Percentiles rank a stretch among this genome's conserved stretches.
Evolutionary conservation across 23 red algal genomes (phyloP).

Genomic region (Agarophyton chilense): DNA sequence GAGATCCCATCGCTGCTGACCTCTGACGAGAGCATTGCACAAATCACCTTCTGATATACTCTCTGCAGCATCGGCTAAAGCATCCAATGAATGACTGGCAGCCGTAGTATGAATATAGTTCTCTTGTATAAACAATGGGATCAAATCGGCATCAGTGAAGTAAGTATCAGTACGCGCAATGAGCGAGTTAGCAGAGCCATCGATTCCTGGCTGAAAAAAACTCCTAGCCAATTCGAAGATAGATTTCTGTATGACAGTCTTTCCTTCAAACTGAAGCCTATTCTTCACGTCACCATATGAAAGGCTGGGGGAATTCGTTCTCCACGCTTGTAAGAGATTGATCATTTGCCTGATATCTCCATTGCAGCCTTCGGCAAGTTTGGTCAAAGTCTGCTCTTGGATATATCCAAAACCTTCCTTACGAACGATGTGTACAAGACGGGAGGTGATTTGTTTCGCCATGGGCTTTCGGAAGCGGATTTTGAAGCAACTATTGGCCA

Average conservation of each 20-base stretch:
- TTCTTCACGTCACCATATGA: slow-evolving; percentile 73
- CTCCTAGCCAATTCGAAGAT: slow-evolving; percentile 66
- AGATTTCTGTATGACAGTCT: slow-evolving; percentile 54
- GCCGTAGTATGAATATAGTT: slow-evolving; percentile 82
- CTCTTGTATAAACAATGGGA: slow-evolving; percentile 95
- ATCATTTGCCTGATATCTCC: slow-evolving; percentile 99
- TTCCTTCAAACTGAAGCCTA: slow-evolving; percentile 63
- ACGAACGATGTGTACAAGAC: slow-evolving; percentile 81
- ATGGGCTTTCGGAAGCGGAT: slow-evolving; percentile 90
- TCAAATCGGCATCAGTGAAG: slow-evolving; percentile 91
- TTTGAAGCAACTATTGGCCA: slow-evolving; percentile 89
- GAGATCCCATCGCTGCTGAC: slow-evolving; percentile 88
- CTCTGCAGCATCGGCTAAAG: slow-evolving; percentile 72
- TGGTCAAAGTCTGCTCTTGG: slow-evolving; percentile 73
- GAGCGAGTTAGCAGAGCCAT: slow-evolving; percentile 57
- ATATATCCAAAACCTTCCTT: slow-evolving; percentile 78
- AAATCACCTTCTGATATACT: slow-evolving; percentile 80
- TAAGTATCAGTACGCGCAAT: slow-evolving; percentile 80
- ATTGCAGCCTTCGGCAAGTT: slow-evolving; percentile 93
- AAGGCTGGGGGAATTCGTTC: slow-evolving; percentile 35
- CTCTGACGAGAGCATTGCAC: slow-evolving; percentile 68
- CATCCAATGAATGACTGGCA: slow-evolving; percentile 20
- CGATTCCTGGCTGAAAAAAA: slow-evolving; percentile 73
- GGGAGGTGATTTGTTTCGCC: slow-evolving; percentile 62
- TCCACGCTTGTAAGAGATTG: slow-evolving; percentile 91